Percentiles rank a stretch among this genome's conserved stretches.
These are phyloP conservation scores for Fusarium penzigii DNA, from an alignment of 2,329 filamentous ascomycete species.

Conservation along the genomic window DNA sequence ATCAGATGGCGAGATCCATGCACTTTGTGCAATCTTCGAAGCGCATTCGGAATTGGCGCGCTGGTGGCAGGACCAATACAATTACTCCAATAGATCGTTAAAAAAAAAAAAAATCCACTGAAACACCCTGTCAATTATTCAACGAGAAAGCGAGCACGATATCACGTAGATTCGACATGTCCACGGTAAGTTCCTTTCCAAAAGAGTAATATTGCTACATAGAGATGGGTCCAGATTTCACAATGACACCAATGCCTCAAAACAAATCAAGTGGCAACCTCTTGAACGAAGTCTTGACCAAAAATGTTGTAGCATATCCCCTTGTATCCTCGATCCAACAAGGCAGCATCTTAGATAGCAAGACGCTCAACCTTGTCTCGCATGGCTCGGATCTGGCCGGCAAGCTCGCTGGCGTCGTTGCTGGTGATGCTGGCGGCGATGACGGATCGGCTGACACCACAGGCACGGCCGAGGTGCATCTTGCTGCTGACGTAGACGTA, in stretches of 20 bases:
- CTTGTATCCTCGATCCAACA: constrained; percentile 15
- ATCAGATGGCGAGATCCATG: constrained; percentile 16
- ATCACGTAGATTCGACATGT: no score
- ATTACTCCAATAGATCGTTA: no score
- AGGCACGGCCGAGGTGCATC: constrained; percentile 84
- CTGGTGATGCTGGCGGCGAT: constrained; percentile 88
- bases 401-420: constrained; percentile 87
- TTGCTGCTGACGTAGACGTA: constrained; percentile 75
- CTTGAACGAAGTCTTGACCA: not conserved
- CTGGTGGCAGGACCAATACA: not conserved
- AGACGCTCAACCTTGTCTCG: constrained; percentile 96
- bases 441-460: constrained; percentile 84
- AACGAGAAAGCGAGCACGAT: no score
- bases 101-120: no score
- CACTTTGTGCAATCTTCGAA: constrained; percentile 12
- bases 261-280: constrained; percentile 3
- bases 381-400: constrained; percentile 81
- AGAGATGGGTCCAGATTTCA: constrained; percentile 5
- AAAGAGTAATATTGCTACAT: constrained; percentile 9
- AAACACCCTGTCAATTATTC: no score
- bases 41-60: constrained; percentile 22
- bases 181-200: not conserved
- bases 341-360: constrained; percentile 69
- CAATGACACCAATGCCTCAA: not conserved
- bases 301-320: not conserved